These are phyloP conservation scores for Cryptococcus amylolentus DNA, from an alignment of 1,284 basidiomycete genomes.

Conservation along the genomic window DNA sequence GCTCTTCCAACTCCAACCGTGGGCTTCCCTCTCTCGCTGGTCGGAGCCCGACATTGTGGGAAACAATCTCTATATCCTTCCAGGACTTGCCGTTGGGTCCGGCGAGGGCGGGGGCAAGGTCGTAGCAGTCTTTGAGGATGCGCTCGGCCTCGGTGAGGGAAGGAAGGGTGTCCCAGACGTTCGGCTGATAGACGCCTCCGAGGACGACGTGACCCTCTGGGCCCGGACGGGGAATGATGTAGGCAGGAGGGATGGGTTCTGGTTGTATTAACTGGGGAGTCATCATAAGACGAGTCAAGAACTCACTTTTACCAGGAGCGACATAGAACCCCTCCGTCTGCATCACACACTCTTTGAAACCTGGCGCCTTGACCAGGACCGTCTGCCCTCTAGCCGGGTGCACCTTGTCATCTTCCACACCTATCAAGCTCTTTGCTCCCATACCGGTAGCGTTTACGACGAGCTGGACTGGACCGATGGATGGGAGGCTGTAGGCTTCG, in stretches of 20 bases:
- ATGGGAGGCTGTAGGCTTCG: slow-evolving; percentile 43
- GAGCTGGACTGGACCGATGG: slow-evolving; percentile 32
- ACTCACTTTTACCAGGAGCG: slow-evolving; percentile 12
- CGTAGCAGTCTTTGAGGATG: slow-evolving; percentile 48
- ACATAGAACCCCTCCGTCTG: slow-evolving; percentile 16
- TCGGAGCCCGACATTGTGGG: slow-evolving; percentile 66
- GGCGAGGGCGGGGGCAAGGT: slow-evolving; percentile 45
- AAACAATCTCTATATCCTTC: slow-evolving; percentile 54
- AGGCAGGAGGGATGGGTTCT: slow-evolving; percentile 18
- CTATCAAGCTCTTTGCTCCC: slow-evolving; percentile 40
- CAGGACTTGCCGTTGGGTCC: slow-evolving; percentile 35
- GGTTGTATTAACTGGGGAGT: not conserved
- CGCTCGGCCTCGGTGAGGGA: slow-evolving; percentile 34
- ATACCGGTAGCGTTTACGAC: slow-evolving; percentile 54
- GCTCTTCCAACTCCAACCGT: slow-evolving; percentile 62
- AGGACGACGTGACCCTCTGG: slow-evolving; percentile 44
- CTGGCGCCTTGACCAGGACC: slow-evolving; percentile 40
- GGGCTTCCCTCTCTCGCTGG: slow-evolving; percentile 67
- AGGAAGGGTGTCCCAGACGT: slow-evolving; percentile 39
- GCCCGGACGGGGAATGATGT: slow-evolving; percentile 52
- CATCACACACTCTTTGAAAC: slow-evolving; percentile 27
- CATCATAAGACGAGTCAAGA: not conserved
- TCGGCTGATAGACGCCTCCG: slow-evolving; percentile 40
- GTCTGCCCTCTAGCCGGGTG: slow-evolving; percentile 47
- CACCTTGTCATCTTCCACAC: slow-evolving; percentile 44